These are phyloP conservation scores for Jasminum sambac DNA, from an alignment of 257 asterid species.

Conservation along the genomic window DNA sequence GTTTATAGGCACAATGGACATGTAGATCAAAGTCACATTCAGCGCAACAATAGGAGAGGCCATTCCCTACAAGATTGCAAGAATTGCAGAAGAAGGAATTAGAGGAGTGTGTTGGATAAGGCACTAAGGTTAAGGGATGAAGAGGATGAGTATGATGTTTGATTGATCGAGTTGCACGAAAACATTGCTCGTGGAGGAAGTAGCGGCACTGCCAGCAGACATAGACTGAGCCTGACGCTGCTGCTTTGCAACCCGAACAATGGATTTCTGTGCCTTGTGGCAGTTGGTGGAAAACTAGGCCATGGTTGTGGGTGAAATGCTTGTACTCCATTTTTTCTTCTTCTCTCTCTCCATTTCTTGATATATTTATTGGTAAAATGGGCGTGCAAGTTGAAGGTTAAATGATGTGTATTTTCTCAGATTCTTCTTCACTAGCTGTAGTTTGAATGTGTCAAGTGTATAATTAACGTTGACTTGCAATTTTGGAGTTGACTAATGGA, in stretches of 20 bases:
- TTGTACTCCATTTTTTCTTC: slow-evolving; percentile 43
- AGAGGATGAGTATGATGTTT: slow-evolving; percentile 49
- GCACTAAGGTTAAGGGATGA: slow-evolving; percentile 56
- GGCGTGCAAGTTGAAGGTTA: slow-evolving; percentile 30
- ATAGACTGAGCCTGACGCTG: slow-evolving; percentile 42
- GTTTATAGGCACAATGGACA: slow-evolving; percentile 52
- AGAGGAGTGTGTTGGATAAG: slow-evolving; percentile 60
- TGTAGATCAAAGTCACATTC: slow-evolving; percentile 74
- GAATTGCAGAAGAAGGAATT: slow-evolving; percentile 53
- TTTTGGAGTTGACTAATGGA: not conserved
- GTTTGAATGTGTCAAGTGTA: slow-evolving; percentile 33
- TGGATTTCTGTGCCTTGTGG: slow-evolving; percentile 50
- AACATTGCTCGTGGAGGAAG: slow-evolving; percentile 62
- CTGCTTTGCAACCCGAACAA: slow-evolving; percentile 58
- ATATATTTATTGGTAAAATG: slow-evolving; percentile 20
- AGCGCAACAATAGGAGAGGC: slow-evolving; percentile 56
- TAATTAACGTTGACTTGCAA: slow-evolving; percentile 29
- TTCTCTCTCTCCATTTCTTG: not conserved
- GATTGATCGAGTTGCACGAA: slow-evolving; percentile 50
- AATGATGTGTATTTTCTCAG: slow-evolving; percentile 21
- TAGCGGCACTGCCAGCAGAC: slow-evolving; percentile 63
- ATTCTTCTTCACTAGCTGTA: slow-evolving; percentile 29
- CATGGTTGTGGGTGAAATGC: slow-evolving; percentile 70
- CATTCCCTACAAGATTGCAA: slow-evolving; percentile 49
- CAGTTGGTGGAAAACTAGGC: slow-evolving; percentile 49